These are phyloP conservation scores for Suillus occidentalis DNA, from an alignment of 768 basidiomycete genomes.

Conservation along the genomic window DNA sequence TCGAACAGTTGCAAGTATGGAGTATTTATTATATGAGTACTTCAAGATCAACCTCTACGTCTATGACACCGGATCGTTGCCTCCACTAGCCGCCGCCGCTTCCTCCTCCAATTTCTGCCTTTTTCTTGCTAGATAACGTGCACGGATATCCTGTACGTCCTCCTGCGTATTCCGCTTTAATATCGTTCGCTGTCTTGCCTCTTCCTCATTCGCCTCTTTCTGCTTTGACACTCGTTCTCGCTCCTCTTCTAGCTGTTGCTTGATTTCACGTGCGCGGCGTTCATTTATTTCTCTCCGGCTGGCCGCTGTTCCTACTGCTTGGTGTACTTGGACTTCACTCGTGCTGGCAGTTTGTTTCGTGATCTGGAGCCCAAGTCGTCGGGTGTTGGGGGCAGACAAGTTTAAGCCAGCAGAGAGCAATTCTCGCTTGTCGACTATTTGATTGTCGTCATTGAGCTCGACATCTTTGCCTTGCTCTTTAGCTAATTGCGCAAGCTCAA, in stretches of 20 bases:
- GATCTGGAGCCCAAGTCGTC: constrained; percentile 55
- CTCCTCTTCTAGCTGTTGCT: constrained; percentile 77
- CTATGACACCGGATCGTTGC: constrained; percentile 16
- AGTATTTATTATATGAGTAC: not conserved
- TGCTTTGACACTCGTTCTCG: constrained; percentile 55
- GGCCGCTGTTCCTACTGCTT: constrained; percentile 85
- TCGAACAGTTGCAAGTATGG: not conserved
- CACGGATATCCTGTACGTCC: constrained; percentile 72
- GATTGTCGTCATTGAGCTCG: constrained; percentile 95
- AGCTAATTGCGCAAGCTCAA: constrained; percentile 70
- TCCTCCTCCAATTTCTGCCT: constrained; percentile 64
- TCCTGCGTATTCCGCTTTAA: constrained; percentile 73
- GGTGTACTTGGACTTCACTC: constrained; percentile 49
- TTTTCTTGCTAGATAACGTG: constrained; percentile 79
- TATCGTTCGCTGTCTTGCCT: constrained; percentile 64
- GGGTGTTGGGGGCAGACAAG: constrained; percentile 78
- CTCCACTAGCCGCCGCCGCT: not conserved
- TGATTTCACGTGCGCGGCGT: constrained; percentile 76
- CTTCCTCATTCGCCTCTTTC: constrained; percentile 58
- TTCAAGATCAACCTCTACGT: not conserved
- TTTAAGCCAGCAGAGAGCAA: constrained; percentile 91
- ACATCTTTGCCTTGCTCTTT: constrained; percentile 77
- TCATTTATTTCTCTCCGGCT: constrained; percentile 80
- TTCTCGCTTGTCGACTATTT: constrained; percentile 95
- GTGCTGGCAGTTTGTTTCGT: constrained; percentile 21